Evolutionary conservation across 306 rosid species (phyloP), one percentile per base, ranked within the genome.

Genomic region (Mimosa bimucronata): DNA sequence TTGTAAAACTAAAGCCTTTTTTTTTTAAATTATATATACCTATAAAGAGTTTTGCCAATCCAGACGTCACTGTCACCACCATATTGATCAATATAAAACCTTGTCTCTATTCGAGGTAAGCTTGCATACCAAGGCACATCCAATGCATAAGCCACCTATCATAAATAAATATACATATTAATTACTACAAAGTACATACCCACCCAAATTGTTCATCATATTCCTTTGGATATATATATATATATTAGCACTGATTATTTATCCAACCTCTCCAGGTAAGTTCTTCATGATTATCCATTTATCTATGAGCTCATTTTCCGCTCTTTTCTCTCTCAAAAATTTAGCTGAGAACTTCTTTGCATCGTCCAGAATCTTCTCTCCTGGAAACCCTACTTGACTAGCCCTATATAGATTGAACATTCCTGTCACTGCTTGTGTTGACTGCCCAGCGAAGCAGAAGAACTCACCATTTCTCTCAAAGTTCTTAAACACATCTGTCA

Each of bases 11-110:
- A 18, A 18, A 53, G 25, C 60, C 25, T 52, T 19, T 19, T 19
- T 5, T 48, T 16, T 48, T 16, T n/a, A n/a, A 3, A 1, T 44
- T 12, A 11, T 50, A 5, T 18, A 16, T 16, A 92, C 98, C 97
- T 93, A 77, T 95, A 95, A 19, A 95, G 97, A 23, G 98, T 90
- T 85, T 95, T 95, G 58, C 99, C 99, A n/a, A 95, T 95, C 99
- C 99, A 95, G 0, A 89, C 90, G 52, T 95, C 98, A 80, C 67
- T 79, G 13, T 84, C 84, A 16, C 90, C 98, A 21, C 98, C 98
- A 52, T 95, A 95, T 12, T 95, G 98, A 71, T 92, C 87, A 2
- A 95, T 83, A 79, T 88, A 95, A 58, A 90, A 84, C 84, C 95
- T 89, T 30, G 98, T 83, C 88, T 95, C 98, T 1, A 95, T 79